These are phyloP conservation scores for Phytophthora quininea DNA, from an alignment of 352 stramenopile species.

Conservation along the genomic window DNA sequence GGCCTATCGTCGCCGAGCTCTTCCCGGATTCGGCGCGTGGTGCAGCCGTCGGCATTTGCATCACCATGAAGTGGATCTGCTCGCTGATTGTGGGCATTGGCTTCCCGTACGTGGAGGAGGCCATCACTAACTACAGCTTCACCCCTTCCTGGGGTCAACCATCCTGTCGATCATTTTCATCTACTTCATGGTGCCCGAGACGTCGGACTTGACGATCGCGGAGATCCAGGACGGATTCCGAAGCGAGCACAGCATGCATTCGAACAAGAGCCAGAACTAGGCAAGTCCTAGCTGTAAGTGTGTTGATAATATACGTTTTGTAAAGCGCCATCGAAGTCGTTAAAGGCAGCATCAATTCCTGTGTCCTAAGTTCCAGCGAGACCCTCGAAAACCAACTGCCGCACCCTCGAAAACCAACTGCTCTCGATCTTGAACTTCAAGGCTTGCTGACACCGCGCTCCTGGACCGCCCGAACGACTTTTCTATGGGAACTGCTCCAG, in stretches of 20 bases:
- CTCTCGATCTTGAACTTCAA: too few species aligned
- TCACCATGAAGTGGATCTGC: constrained; percentile 59
- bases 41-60: constrained; percentile 40
- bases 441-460: too few species aligned
- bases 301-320: not conserved
- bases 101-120: constrained; percentile 62
- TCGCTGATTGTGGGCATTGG: constrained; percentile 53
- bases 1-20: constrained; percentile 52
- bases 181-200: constrained; percentile 63
- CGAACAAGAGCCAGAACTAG: constrained; percentile 20
- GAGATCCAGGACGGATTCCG: constrained; percentile 65
- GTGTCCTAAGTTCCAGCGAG: too few species aligned
- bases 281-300: not conserved
- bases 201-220: constrained; percentile 59
- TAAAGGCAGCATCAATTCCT: too few species aligned
- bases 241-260: constrained; percentile 12
- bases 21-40: constrained; percentile 60
- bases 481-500: too few species aligned
- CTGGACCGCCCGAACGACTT: too few species aligned
- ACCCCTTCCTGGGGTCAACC: constrained; percentile 53
- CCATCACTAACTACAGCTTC: constrained; percentile 53
- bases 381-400: too few species aligned
- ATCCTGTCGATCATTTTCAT: constrained; percentile 43
- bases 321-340: not conserved
- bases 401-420: too few species aligned